Evolutionary conservation across 75 land plant genomes (phyloP).

Genomic region (Gnetum montanum): DNA sequence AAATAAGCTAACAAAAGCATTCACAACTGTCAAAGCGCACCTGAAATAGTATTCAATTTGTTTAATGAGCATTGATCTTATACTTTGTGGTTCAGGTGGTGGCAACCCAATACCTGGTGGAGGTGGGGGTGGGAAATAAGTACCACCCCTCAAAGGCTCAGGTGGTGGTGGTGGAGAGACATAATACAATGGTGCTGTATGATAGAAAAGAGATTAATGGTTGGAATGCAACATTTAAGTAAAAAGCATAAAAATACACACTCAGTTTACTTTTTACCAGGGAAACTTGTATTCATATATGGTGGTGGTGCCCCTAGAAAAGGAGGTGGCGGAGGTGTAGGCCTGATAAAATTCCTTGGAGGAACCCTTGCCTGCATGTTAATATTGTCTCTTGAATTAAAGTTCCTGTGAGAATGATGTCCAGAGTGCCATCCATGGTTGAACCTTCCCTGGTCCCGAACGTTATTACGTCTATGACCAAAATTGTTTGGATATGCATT

Average conservation of each 20-base stretch:
- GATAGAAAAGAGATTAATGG: not conserved
- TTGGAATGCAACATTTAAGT: not conserved
- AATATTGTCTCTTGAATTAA: constrained; percentile 27
- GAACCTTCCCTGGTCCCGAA: constrained; percentile 3
- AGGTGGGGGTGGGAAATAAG: constrained; percentile 30
- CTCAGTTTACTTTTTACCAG: constrained; percentile 47
- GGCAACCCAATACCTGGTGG: constrained; percentile 16
- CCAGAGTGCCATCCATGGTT: constrained; percentile 44
- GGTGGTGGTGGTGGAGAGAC: constrained; percentile 41
- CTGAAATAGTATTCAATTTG: constrained; percentile 92
- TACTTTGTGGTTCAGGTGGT: constrained; percentile 19
- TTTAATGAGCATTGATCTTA: constrained; percentile 41
- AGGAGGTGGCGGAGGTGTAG: constrained; percentile 23
- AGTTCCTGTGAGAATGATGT: constrained; percentile 38
- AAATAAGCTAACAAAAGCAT: no score
- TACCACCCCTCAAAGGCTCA: constrained; percentile 45
- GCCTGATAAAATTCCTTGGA: constrained; percentile 54
- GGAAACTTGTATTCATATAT: constrained; percentile 43
- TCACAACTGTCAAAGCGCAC: constrained; percentile 13
- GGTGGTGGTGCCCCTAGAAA: constrained; percentile 42
- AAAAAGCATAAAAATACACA: not conserved
- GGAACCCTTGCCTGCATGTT: constrained; percentile 43
- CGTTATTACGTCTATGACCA: constrained; percentile 5
- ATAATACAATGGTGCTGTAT: constrained; percentile 19
- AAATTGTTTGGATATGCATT: constrained; percentile 6